A percentile compares a stretch with the other conserved stretches of the same genome.
Evolutionary conservation across 2,329 filamentous ascomycete genomes (phyloP).

Genomic region (Paramyrothecium roridum): DNA sequence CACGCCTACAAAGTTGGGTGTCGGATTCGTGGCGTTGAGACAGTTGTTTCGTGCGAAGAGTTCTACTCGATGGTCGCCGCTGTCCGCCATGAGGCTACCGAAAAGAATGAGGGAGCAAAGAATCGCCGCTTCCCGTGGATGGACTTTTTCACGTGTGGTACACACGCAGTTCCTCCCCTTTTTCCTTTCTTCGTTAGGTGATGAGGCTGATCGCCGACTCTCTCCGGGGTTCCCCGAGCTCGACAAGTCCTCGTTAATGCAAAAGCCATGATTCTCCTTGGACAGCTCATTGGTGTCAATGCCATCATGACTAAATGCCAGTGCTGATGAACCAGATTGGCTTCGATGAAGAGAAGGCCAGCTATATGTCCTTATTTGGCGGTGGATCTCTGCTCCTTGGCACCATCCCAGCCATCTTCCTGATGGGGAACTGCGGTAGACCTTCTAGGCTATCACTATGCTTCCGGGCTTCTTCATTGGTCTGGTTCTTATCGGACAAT

Average conservation of each 20-base stretch:
- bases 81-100: conserved; percentile 53
- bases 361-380: conserved; percentile 74
- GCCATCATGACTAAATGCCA: conserved; percentile 70
- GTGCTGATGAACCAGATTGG: conserved; percentile 66
- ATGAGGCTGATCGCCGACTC: not conserved
- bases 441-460: conserved; percentile 75
- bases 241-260: conserved; percentile 64
- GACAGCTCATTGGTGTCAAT: conserved; percentile 69
- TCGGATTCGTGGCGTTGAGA: conserved; percentile 61
- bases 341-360: conserved; percentile 58
- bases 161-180: too few relatives aligned
- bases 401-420: conserved; percentile 64
- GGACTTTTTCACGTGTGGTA: conserved; percentile 66
- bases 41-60: conserved; percentile 59
- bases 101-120: conserved; percentile 45
- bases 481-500: conserved; percentile 65
- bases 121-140: conserved; percentile 64
- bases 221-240: conserved; percentile 54
- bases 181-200: too few relatives aligned
- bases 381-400: conserved; percentile 65
- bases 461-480: conserved; percentile 70
- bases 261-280: conserved; percentile 67
- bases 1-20: conserved; percentile 65
- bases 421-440: conserved; percentile 70
- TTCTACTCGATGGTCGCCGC: conserved; percentile 70